Conservation (phyloP, 208 protist species). For the Crithidia bombi region DNA sequence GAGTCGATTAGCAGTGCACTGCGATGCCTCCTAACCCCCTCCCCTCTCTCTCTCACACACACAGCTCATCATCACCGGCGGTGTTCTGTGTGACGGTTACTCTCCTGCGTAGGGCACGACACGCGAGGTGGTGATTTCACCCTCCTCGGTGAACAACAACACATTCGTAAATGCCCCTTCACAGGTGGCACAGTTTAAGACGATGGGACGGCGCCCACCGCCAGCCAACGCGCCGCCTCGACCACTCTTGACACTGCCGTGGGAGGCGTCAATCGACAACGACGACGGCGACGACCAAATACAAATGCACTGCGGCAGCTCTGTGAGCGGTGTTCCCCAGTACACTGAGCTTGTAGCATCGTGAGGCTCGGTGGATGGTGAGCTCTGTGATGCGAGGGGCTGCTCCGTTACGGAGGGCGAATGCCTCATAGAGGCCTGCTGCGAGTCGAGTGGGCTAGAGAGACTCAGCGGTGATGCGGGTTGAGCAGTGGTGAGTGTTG, state of each 20-base stretch:
- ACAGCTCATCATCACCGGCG: background rate
- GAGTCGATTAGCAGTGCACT: no score
- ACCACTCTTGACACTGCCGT: background rate
- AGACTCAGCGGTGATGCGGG: background rate
- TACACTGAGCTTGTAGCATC: background rate
- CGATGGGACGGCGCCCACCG: conserved; percentile 17
- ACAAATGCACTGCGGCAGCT: conserved; percentile 19
- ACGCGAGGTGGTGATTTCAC: conserved; percentile 16
- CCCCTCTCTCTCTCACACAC: no score
- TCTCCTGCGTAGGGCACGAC: conserved; percentile 16
- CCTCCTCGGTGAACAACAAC: conserved; percentile 44
- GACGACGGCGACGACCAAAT: conserved; percentile 17
- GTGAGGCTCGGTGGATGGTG: background rate
- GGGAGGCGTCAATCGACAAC: no score
- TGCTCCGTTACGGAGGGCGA: background rate
- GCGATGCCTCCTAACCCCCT: no score
- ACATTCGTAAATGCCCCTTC: conserved; percentile 60
- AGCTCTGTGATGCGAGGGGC: background rate
- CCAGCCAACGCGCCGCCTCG: background rate
- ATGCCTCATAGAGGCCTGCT: background rate
- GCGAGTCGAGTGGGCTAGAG: background rate
- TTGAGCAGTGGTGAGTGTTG: background rate
- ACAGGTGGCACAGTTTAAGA: conserved; percentile 68
- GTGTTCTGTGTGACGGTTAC: background rate
- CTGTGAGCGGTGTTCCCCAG: conserved; percentile 25